These are phyloP conservation scores for Apium graveolens DNA, from an alignment of 129 eudicot species.

Conservation along the genomic window DNA sequence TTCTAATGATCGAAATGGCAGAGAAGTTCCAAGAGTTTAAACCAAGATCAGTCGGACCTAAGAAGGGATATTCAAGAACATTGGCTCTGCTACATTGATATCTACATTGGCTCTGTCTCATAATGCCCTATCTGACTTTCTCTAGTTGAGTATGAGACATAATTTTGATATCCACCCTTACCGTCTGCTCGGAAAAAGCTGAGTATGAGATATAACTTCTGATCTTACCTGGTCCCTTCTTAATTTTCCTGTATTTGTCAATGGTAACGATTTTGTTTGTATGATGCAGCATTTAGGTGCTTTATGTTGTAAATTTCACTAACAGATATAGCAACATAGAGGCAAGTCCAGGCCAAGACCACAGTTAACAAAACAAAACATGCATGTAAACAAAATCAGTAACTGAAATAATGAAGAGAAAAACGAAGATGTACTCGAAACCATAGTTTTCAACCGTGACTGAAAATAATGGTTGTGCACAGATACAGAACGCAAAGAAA, in stretches of 20 bases:
- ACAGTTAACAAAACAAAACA: too few relatives aligned
- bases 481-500: too few relatives aligned
- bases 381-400: too few relatives aligned
- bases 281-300: slow-evolving; percentile 51
- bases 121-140: not conserved
- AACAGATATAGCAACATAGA: too few relatives aligned
- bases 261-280: slow-evolving; percentile 58
- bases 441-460: too few relatives aligned
- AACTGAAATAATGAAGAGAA: too few relatives aligned
- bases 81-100: not conserved
- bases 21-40: not conserved
- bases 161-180: slow-evolving; percentile 14
- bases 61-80: not conserved
- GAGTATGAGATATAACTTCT: slow-evolving; percentile 36
- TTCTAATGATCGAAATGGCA: not conserved
- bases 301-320: too few relatives aligned
- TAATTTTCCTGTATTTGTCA: slow-evolving; percentile 70
- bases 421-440: too few relatives aligned
- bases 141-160: not conserved
- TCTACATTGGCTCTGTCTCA: not conserved
- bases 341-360: too few relatives aligned
- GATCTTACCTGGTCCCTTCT: slow-evolving; percentile 66
- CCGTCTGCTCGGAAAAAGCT: slow-evolving; percentile 34
- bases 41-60: not conserved
- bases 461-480: too few relatives aligned